Percentiles rank a stretch among this genome's conserved stretches.
These are phyloP conservation scores for Wallemia hederae DNA, from an alignment of 1,284 basidiomycete species.

Conservation along the genomic window DNA sequence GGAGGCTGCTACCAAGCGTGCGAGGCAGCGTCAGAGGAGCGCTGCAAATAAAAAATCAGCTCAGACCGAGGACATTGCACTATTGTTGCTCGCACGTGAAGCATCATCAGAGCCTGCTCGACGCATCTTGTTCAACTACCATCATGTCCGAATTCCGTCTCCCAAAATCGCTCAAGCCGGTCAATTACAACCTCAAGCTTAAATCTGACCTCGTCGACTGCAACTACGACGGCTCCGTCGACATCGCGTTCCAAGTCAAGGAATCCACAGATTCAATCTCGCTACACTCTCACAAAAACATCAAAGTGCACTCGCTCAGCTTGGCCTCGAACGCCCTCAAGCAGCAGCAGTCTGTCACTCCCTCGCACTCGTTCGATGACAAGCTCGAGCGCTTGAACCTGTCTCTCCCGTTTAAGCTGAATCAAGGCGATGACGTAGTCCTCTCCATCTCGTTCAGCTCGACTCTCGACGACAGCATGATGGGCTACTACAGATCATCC, in stretches of 20 bases:
- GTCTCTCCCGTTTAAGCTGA: slow-evolving; percentile 24
- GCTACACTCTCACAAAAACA: slow-evolving; percentile 35
- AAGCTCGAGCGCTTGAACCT: slow-evolving; percentile 29
- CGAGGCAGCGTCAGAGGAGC: background rate
- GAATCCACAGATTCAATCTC: slow-evolving; percentile 31
- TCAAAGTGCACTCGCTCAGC: slow-evolving; percentile 36
- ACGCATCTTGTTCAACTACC: background rate
- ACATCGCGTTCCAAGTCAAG: slow-evolving; percentile 42
- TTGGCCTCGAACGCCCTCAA: slow-evolving; percentile 31
- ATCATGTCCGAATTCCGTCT: background rate
- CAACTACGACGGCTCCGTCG: slow-evolving; percentile 46
- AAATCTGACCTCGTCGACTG: slow-evolving; percentile 46
- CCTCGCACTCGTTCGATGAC: slow-evolving; percentile 25
- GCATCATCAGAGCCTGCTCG: background rate
- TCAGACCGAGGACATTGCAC: background rate
- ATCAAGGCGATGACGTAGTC: slow-evolving; percentile 16
- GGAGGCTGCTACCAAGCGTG: background rate
- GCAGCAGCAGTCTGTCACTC: slow-evolving; percentile 23
- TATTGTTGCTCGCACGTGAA: background rate
- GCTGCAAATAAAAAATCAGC: background rate
- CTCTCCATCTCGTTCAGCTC: background rate
- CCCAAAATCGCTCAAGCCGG: slow-evolving; percentile 21
- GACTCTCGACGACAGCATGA: slow-evolving; percentile 30
- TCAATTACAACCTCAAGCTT: slow-evolving; percentile 39
- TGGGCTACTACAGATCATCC: slow-evolving; percentile 12